Evolutionary conservation across 768 basidiomycete genomes (phyloP), one percentile per base, ranked within the genome.

Genomic region (Boletus reticuloceps): DNA sequence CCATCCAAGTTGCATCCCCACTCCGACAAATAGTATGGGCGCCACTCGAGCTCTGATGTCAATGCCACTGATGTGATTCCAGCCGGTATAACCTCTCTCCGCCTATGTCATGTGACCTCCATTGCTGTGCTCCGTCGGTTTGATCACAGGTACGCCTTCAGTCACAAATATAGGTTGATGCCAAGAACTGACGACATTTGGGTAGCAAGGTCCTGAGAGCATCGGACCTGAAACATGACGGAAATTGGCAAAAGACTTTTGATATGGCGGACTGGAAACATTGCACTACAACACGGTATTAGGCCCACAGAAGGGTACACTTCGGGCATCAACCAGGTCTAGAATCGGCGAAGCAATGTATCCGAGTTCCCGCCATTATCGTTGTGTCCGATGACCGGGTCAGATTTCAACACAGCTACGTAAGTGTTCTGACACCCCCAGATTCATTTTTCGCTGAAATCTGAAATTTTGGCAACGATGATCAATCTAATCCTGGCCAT

Each of bases 61-160:
- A 46, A 20, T 42, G 40, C 51, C 51, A 45, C 43, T 52, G 42
- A 45, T 38, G 16, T n/a, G 38, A 34, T 29, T 29, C 29, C 29
- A 29, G 9, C 29, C 29, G 29, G 29, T 29, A 29, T 14, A 45
- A 36, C 47, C 32, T 25, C 32, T 14, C 31, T 20, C 37, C 31
- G 9, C 31, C 20, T 37, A 14, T 5, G 38, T 43, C 51, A 53
- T 44, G 51, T 55, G 41, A 51, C 51, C 34, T 38, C 37, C 36
- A 47, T 52, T 63, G 50, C 58, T 61, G 55, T 64, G 52, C 45
- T 51, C 63, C 54, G 55, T 59, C 58, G 58, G 49, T 48, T 51
- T 37, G 42, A 19, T 39, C 27, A 37, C 53, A 62, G 61, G 57
- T 25, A 59, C 61, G 31, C 13, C 34, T 29, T 37, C 50, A 38